Conservation (phyloP, 1,139 yeast genomes). For the Debaryomyces fabryi region DNA sequence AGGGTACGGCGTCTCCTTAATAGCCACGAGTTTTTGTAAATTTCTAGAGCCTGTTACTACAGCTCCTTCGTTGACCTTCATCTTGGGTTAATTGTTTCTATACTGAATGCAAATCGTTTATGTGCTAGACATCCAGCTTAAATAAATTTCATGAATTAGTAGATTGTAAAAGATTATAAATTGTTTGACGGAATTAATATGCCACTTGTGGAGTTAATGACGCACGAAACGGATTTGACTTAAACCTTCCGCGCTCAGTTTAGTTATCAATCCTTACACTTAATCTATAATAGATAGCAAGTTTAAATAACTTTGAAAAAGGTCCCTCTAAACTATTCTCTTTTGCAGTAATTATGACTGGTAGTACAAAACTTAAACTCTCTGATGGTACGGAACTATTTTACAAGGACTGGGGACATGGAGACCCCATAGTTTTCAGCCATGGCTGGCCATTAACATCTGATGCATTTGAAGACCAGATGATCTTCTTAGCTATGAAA, state of each 20-base stretch:
- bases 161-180: too few species aligned
- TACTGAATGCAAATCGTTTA: too few species aligned
- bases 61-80: neutral
- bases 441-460: slow-evolving; percentile 23
- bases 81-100: neutral
- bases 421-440: slow-evolving; percentile 19
- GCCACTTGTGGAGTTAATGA: too few species aligned
- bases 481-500: slow-evolving; percentile 19
- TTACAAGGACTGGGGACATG: slow-evolving; percentile 7
- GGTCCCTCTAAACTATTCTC: too few species aligned
- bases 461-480: slow-evolving; percentile 22
- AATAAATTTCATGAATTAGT: too few species aligned
- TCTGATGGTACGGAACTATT: neutral
- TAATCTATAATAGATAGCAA: too few species aligned
- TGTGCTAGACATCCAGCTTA: too few species aligned
- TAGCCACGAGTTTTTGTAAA: neutral
- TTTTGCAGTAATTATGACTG: neutral
- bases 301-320: too few species aligned
- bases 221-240: too few species aligned
- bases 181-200: too few species aligned
- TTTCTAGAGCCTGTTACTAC: neutral
- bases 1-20: neutral
- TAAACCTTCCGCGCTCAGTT: too few species aligned
- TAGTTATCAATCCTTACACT: too few species aligned
- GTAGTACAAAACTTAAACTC: neutral